phyloP scores from a whole-genome alignment of 176 grass and related monocot species.

The Lolium multiflorum region DNA sequence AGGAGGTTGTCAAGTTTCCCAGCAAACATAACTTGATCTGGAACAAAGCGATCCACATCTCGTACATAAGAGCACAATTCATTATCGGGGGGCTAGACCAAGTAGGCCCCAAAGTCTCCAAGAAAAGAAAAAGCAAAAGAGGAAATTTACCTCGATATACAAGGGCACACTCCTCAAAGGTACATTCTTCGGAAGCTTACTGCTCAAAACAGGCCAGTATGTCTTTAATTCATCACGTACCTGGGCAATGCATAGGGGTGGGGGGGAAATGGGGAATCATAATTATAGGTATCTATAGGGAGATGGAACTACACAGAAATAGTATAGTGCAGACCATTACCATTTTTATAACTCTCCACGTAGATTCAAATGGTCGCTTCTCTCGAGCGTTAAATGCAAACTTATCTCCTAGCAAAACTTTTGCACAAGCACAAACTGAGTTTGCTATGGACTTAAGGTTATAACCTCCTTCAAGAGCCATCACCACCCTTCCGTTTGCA shows the following conservation, averaged over 20 bases:
- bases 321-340: conserved; percentile 58
- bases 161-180: conserved; percentile 50
- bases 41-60: conserved; percentile 15
- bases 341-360: conserved; percentile 81
- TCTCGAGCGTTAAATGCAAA: conserved; percentile 46
- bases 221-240: conserved; percentile 88
- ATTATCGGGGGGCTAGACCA: conserved; percentile 13
- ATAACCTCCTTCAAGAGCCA: conserved; percentile 97
- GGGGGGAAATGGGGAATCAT: neutral
- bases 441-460: conserved; percentile 91
- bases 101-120: conserved; percentile 30
- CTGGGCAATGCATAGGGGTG: conserved; percentile 41
- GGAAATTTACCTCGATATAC: conserved; percentile 55
- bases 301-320: conserved; percentile 37
- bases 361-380: conserved; percentile 71
- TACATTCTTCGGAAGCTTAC: conserved; percentile 64
- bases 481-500: conserved; percentile 91
- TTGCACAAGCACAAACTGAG: conserved; percentile 84
- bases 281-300: conserved; percentile 31
- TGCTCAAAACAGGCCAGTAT: conserved; percentile 77
- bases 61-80: conserved; percentile 28
- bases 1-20: conserved; percentile 20
- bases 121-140: conserved; percentile 40
- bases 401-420: conserved; percentile 81
- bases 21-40: neutral